Conservation (phyloP, 2,329 filamentous ascomycete genomes). For the Nannizziopsis arthrosporioides region DNA sequence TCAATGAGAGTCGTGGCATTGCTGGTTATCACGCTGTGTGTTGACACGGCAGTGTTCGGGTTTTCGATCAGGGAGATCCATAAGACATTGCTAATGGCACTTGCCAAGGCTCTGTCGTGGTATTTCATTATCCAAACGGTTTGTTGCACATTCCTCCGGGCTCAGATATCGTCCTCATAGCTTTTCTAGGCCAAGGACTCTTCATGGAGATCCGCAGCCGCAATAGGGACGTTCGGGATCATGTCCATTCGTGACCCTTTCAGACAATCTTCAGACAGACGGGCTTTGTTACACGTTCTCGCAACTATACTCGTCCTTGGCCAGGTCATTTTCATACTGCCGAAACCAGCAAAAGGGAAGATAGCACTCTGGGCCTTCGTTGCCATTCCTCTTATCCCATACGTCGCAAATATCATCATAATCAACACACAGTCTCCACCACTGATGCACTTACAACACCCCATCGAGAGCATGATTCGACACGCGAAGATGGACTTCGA, state of each 20-base stretch:
- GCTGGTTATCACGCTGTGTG: conserved; percentile 1
- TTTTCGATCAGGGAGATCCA: neutral
- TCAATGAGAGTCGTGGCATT: conserved; percentile 8
- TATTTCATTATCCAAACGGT: conserved; percentile 12
- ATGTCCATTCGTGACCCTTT: conserved; percentile 8
- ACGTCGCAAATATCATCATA: conserved; percentile 2
- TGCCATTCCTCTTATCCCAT: conserved; percentile 2
- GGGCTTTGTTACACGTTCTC: neutral
- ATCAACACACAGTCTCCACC: conserved; percentile 1
- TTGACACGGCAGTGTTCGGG: conserved; percentile 2
- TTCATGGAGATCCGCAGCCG: conserved; percentile 8
- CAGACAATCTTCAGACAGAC: conserved; percentile 2
- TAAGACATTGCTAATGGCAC: neutral
- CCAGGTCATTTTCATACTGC: conserved; percentile 6
- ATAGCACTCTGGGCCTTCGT: conserved; percentile 7
- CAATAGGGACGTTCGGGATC: conserved; percentile 7
- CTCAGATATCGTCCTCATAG: neutral
- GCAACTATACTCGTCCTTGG: conserved; percentile 8
- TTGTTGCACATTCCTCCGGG: neutral
- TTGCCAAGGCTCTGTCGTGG: conserved; percentile 7
- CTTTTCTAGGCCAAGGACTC: neutral
- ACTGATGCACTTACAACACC: neutral
- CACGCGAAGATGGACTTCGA: conserved; percentile 1
- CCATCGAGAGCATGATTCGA: conserved; percentile 5
- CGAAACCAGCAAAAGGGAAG: conserved; percentile 4